Evolutionary conservation across 352 stramenopile species (phyloP), one percentile per base, ranked within the genome.

Genomic region (Poterioochromonas sp.): DNA sequence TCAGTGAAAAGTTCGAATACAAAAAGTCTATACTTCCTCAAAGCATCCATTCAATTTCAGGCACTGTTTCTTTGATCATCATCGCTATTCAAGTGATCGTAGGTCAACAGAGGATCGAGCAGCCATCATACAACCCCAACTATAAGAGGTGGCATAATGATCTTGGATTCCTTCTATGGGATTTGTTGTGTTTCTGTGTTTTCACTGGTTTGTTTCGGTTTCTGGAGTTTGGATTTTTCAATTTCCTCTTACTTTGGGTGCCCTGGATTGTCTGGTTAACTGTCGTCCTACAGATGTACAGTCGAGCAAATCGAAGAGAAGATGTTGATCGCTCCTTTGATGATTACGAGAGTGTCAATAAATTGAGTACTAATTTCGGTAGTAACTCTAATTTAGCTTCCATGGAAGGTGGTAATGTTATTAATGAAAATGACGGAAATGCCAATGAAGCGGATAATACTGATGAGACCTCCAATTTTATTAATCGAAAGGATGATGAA

Each of bases 1-100:
- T 83, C n/a, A 76, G 26, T 15, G 80, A 80, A 53, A 84, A 84
- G 70, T 26, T 80, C n/a, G 63, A 58, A 40, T 44, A 73, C 18
- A 53, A 69, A 47, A 78, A 64, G 39, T 68, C 69, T 40, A 41
- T 81, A 32, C 47, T 83, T 60, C 81, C 81, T 39, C 64, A 71
- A 43, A 80, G 62, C 8, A 34, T 69, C 32, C 81, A 84, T 79
- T 54, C 29, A 11, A 64, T 84, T 40, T 68, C 79, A 29, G 81
- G 79, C n/a, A 77, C 51, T 3, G 22, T 79, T 41, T 12, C 39
- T 43, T 8, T 71, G 1, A 8, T 71, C 3, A 8, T 47, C 26
- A 71, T 71, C 18, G 62, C 41, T 35, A 22, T 71, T 29, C 62
- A 71, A 47, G 32, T 47, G 8, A 12, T 71, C 3, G n/a, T 29